Evolutionary conservation across 2,329 filamentous ascomycete species (phyloP).

Genomic region (Neopestalotiopsis sp.): DNA sequence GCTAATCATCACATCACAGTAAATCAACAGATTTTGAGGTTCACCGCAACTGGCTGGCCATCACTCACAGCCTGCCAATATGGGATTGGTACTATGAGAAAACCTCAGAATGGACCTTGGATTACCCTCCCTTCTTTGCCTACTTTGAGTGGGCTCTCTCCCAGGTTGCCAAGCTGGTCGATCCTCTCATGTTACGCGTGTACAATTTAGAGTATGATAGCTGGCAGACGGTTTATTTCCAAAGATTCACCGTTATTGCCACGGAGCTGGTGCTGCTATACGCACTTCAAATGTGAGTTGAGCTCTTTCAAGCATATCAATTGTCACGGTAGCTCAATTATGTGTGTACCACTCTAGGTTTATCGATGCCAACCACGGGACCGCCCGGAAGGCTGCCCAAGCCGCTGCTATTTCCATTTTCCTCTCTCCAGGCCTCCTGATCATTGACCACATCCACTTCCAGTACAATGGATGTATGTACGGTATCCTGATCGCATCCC

Average conservation of each 20-base stretch:
- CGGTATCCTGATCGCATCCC: slow-evolving; percentile 83
- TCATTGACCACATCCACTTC: slow-evolving; percentile 97
- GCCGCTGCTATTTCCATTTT: slow-evolving; percentile 87
- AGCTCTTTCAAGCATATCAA: slow-evolving; percentile 3
- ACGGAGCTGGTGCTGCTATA: slow-evolving; percentile 85
- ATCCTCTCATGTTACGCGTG: slow-evolving; percentile 82
- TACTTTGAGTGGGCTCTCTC: slow-evolving; percentile 95
- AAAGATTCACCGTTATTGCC: slow-evolving; percentile 83
- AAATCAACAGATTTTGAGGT: slow-evolving; percentile 99
- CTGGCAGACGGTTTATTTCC: slow-evolving; percentile 94
- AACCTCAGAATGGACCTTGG: slow-evolving; percentile 98
- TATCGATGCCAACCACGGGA: slow-evolving; percentile 70
- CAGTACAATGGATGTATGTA: slow-evolving; percentile 99
- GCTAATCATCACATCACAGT: slow-evolving; percentile 52
- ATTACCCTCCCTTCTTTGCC: slow-evolving; percentile 98
- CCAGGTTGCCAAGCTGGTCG: slow-evolving; percentile 75
- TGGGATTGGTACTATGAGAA: slow-evolving; percentile 96
- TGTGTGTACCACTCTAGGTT: slow-evolving; percentile 57
- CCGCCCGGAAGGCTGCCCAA: slow-evolving; percentile 77
- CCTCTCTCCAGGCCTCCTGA: slow-evolving; percentile 88
- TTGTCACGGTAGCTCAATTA: slow-evolving; percentile 19
- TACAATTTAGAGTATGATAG: slow-evolving; percentile 85
- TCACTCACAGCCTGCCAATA: slow-evolving; percentile 86
- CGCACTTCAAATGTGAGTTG: slow-evolving; percentile 73
- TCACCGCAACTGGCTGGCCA: slow-evolving; percentile 97